Evolutionary conservation across 768 basidiomycete genomes (phyloP).

Genomic region (Boletus rufocinnamomeus): DNA sequence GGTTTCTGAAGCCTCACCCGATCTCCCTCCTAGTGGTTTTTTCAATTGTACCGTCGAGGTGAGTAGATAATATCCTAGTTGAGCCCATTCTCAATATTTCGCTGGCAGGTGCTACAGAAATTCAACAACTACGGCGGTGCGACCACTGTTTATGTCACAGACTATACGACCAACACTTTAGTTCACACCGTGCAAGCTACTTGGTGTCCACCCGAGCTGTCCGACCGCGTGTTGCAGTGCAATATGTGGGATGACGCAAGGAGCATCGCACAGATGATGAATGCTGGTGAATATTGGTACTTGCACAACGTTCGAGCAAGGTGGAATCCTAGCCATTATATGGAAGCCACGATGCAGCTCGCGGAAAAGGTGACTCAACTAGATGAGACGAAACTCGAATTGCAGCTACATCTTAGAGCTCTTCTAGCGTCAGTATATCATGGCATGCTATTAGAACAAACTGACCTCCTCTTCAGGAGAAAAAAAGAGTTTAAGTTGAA

Average conservation of each 20-base stretch:
- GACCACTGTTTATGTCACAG: slow-evolving; percentile 61
- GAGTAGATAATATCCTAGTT: slow-evolving; percentile 8
- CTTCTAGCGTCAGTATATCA: slow-evolving; percentile 50
- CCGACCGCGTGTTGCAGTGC: slow-evolving; percentile 49
- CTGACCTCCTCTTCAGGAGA: slow-evolving; percentile 41
- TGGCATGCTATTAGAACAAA: background rate
- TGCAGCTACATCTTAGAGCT: slow-evolving; percentile 42
- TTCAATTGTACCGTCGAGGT: slow-evolving; percentile 70
- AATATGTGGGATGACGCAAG: slow-evolving; percentile 61
- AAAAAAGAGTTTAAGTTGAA: slow-evolving; percentile 43
- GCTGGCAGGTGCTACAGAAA: slow-evolving; percentile 49
- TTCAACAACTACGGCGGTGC: slow-evolving; percentile 40
- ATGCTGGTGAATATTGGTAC: slow-evolving; percentile 50
- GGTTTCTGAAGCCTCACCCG: slow-evolving; percentile 51
- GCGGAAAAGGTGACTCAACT: slow-evolving; percentile 45
- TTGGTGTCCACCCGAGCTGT: slow-evolving; percentile 52
- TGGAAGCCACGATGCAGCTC: slow-evolving; percentile 56
- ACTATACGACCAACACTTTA: slow-evolving; percentile 53
- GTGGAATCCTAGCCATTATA: slow-evolving; percentile 38
- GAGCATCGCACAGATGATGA: slow-evolving; percentile 44
- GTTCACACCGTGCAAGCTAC: slow-evolving; percentile 37
- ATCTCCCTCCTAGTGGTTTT: slow-evolving; percentile 47
- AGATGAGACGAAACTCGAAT: slow-evolving; percentile 40
- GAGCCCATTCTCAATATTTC: background rate
- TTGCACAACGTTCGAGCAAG: slow-evolving; percentile 55